Base-by-base conservation (phyloP, 139 green algal species). In the Zygnema circumcarinatum region DNA sequence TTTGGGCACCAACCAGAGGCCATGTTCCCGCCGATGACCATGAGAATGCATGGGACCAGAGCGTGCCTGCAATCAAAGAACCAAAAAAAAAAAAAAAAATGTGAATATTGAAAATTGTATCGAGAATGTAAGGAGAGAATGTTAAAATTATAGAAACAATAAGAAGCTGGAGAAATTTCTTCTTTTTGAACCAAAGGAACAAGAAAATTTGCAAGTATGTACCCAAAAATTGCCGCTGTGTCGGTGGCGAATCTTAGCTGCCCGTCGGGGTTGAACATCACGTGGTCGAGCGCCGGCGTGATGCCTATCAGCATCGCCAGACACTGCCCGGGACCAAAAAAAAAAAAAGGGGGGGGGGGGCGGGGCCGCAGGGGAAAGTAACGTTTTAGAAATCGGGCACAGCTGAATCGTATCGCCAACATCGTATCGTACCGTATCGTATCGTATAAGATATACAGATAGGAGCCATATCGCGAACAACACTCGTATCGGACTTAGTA, bases 21-120 rank as follows among this genome's bases (percentile, higher is more conserved):
- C 35, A 78, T 39, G 11, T 78, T 78, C 11, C 69, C 69, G 3
- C 69, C 69, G 16, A 78, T 39, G 7, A 78, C 69, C 35, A 78
- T 78, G 7, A 78, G 11, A 41, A 78, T 78, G 69, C 69, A 78
- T 53, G 69, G 69, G 11, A 78, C 36, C 7, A 78, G 35, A 40
- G 69, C 69, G 3, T 78, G 69, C 11, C 69, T 78, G 56, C 56
- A 72, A 35, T 29, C 29, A 72, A 35, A 72, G 47, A 16, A 62
- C 47, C 7, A 62, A 7, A 62, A 62, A 62, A 62, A 62, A 62
- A 62, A 62, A 62, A 25, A 62, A 62, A 62, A 62, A 62, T 25
- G 7, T 16, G 47, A 16, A 62, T 7, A 62, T 62, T 62, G 16
- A 62, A 62, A 62, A 62, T 25, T 25, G 47, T 25, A 25, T 62